A percentile compares a stretch with the other conserved stretches of the same genome.
Conservation (phyloP, 345 rosid species). For the Lumnitzera littorea region DNA sequence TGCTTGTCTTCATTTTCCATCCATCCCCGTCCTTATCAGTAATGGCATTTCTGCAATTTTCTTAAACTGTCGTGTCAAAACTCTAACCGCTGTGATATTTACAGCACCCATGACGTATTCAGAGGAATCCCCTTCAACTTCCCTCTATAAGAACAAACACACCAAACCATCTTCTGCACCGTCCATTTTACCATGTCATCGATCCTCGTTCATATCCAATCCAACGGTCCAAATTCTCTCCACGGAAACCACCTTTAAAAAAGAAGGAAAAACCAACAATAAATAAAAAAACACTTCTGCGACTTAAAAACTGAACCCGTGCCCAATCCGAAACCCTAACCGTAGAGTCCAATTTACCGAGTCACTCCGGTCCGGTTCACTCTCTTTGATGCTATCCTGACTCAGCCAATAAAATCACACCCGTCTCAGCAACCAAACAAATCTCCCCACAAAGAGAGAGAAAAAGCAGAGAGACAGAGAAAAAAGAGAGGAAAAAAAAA, state of each 20-base stretch:
- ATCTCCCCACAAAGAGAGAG: no score
- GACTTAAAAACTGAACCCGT: neutral
- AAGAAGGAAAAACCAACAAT: neutral
- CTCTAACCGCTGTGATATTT: conserved; percentile 8
- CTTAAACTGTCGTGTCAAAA: neutral
- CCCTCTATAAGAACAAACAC: conserved; percentile 38
- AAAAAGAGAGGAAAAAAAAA: neutral
- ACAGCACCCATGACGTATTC: neutral
- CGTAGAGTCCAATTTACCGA: no score
- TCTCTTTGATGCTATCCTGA: neutral
- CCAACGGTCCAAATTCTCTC: conserved; percentile 17
- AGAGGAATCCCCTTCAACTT: no score
- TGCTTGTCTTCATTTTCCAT: no score
- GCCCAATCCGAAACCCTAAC: neutral
- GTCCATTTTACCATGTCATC: conserved; percentile 26
- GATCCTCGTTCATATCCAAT: conserved; percentile 20
- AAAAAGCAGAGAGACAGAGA: neutral
- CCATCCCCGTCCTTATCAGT: neutral
- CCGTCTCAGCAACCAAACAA: no score
- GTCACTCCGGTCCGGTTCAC: neutral
- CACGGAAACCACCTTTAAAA: no score
- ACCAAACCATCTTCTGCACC: conserved; percentile 17
- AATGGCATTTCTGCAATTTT: conserved; percentile 14
- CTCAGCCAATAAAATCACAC: conserved; percentile 5
- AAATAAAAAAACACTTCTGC: no score